These are phyloP conservation scores for Gamarada debralockiae DNA, from an alignment of 495 filamentous ascomycete species.

Conservation along the genomic window DNA sequence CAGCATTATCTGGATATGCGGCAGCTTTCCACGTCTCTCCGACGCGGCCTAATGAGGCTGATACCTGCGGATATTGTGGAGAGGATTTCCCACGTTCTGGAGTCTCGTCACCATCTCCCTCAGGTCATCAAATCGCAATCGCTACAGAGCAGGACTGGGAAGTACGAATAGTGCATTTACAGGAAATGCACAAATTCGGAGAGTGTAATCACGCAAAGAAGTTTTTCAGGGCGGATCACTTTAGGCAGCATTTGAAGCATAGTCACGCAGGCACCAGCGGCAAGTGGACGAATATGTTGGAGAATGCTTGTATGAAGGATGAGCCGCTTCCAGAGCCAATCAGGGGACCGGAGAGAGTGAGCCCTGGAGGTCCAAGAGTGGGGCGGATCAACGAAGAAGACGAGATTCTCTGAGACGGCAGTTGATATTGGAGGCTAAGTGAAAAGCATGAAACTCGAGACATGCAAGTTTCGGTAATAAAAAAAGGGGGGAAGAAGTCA, in stretches of 20 bases:
- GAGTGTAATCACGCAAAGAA: conserved; percentile 99
- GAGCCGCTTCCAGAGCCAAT: conserved; percentile 48
- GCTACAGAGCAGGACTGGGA: conserved; percentile 73
- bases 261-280: conserved; percentile 95
- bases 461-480: background rate
- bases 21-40: conserved; percentile 83
- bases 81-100: conserved; percentile 76
- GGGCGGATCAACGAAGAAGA: conserved; percentile 24
- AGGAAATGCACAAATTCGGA: conserved; percentile 89
- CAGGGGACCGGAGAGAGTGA: conserved; percentile 20
- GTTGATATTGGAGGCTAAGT: background rate
- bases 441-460: background rate
- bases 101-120: conserved; percentile 19
- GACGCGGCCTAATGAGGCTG: conserved; percentile 51
- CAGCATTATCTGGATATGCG: conserved; percentile 70
- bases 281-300: conserved; percentile 98
- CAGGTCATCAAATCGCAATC: conserved; percentile 22
- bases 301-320: conserved; percentile 96
- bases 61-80: conserved; percentile 94
- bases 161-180: conserved; percentile 76
- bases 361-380: conserved; percentile 19
- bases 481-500: background rate
- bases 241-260: conserved; percentile 97
- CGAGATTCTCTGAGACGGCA: conserved; percentile 14
- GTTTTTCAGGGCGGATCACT: conserved; percentile 96